phyloP scores from a whole-genome alignment of 345 rosid species.

The Salix udensis region DNA sequence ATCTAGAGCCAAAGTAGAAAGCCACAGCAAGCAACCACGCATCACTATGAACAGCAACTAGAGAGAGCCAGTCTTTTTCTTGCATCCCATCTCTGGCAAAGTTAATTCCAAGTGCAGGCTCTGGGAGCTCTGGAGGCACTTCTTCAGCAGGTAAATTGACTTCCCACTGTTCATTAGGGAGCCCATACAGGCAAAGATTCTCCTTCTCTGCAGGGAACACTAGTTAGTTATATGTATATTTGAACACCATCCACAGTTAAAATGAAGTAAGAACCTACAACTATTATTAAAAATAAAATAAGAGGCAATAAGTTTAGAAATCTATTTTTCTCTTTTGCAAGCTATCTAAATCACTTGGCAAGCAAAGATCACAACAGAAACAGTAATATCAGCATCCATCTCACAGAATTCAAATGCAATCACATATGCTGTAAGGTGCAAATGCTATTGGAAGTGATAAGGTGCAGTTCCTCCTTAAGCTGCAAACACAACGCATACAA shows the following conservation, averaged over 20 bases:
- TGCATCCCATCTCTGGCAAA: conserved; percentile 36
- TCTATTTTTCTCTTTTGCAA: background rate
- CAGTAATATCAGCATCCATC: background rate
- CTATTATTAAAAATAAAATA: no score
- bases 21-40: conserved; percentile 31
- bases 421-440: background rate
- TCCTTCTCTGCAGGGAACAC: conserved; percentile 21
- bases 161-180: conserved; percentile 33
- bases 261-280: background rate
- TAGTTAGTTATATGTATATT: background rate
- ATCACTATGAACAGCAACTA: conserved; percentile 33
- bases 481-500: background rate
- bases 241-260: conserved; percentile 9
- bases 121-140: conserved; percentile 33
- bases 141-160: conserved; percentile 32
- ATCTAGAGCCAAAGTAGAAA: conserved; percentile 32
- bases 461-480: background rate
- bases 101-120: conserved; percentile 31
- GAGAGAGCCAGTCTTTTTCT: conserved; percentile 30
- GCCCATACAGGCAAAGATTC: conserved; percentile 30
- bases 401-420: no score
- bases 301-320: background rate
- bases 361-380: background rate
- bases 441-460: background rate
- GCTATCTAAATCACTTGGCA: background rate